Evolutionary conservation across 352 stramenopile species (phyloP).

Genomic region (Peronosclerospora sorghi): DNA sequence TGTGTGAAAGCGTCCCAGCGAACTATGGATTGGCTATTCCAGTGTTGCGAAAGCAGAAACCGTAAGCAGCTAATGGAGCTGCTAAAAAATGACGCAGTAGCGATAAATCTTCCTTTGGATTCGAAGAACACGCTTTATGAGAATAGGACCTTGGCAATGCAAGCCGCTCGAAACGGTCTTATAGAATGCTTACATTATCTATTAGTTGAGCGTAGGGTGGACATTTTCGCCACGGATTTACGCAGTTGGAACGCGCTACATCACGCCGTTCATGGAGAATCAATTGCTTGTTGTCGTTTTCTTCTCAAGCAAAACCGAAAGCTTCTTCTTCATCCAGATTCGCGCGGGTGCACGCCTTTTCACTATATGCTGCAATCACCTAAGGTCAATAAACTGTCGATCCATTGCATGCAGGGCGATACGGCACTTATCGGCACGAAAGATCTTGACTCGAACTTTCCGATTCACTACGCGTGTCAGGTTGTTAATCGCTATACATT

Average conservation of each 20-base stretch:
- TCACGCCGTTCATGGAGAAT: slow-evolving; percentile 35
- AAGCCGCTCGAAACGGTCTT: slow-evolving; percentile 33
- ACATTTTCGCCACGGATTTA: slow-evolving; percentile 38
- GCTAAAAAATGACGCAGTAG: slow-evolving; percentile 19
- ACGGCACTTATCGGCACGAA: slow-evolving; percentile 24
- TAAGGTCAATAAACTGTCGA: slow-evolving; percentile 35
- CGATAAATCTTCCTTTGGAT: slow-evolving; percentile 14
- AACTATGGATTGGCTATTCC: slow-evolving; percentile 49
- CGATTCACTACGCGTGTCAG: slow-evolving; percentile 58
- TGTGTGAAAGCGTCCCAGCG: slow-evolving; percentile 13
- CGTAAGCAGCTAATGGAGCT: slow-evolving; percentile 37
- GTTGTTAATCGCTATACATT: slow-evolving; percentile 34
- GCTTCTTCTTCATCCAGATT: slow-evolving; percentile 42
- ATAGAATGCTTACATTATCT: slow-evolving; percentile 29
- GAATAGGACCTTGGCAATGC: slow-evolving; percentile 39
- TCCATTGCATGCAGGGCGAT: slow-evolving; percentile 27
- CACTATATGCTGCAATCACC: slow-evolving; percentile 42
- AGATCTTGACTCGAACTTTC: slow-evolving; percentile 34
- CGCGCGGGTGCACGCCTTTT: slow-evolving; percentile 38
- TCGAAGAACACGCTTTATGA: slow-evolving; percentile 27
- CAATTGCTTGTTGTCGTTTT: slow-evolving; percentile 18
- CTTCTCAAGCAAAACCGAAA: slow-evolving; percentile 32
- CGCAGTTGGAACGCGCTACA: slow-evolving; percentile 44
- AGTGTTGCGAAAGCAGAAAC: slow-evolving; percentile 58
- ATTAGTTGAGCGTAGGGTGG: slow-evolving; percentile 27